phyloP scores from a whole-genome alignment of 257 asterid genomes.

The Solanum pinnatisectum region DNA sequence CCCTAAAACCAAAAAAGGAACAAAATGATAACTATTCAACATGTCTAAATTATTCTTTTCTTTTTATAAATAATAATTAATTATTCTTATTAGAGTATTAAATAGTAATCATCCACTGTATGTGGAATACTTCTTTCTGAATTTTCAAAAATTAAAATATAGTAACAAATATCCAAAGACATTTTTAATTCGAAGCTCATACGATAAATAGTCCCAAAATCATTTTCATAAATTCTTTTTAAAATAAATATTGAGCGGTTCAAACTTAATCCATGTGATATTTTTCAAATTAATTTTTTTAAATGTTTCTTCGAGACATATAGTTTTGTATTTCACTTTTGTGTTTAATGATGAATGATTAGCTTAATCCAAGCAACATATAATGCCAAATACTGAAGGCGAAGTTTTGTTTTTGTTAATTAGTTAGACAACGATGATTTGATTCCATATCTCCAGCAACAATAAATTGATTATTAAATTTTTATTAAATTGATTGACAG shows the following conservation, averaged over 20 bases:
- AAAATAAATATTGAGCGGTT: background rate
- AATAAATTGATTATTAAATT: background rate
- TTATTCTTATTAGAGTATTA: too few relatives aligned
- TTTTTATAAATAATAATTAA: background rate
- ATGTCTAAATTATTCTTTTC: background rate
- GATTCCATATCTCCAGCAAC: background rate
- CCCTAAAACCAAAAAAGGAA: background rate
- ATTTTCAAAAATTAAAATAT: background rate
- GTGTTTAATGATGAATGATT: background rate
- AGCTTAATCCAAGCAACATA: background rate
- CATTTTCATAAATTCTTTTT: background rate
- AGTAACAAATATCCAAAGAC: background rate
- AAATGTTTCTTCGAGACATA: background rate
- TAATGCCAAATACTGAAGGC: background rate
- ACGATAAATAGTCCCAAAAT: too few relatives aligned
- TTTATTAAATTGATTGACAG: background rate
- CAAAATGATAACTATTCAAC: background rate
- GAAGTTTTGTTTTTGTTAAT: background rate
- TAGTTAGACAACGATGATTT: background rate
- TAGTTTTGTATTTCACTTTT: background rate
- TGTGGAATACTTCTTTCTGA: background rate
- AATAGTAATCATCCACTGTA: too few relatives aligned
- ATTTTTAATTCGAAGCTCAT: background rate
- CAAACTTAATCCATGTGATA: background rate
- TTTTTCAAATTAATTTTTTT: background rate